These are phyloP conservation scores for Colletotrichum shisoi DNA, from an alignment of 2,329 filamentous ascomycete species.

Conservation along the genomic window DNA sequence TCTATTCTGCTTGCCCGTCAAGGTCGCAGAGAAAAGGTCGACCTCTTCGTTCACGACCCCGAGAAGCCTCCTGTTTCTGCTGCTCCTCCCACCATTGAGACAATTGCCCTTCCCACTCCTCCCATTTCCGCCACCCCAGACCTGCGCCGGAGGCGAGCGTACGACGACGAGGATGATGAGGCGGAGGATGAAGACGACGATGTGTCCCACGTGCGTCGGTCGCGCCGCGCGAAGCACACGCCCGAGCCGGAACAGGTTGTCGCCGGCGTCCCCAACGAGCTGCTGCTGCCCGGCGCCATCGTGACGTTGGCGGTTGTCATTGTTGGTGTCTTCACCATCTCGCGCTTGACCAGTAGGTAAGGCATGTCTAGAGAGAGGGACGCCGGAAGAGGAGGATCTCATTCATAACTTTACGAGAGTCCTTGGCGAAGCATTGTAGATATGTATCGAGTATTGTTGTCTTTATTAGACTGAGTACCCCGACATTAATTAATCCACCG, in stretches of 20 bases:
- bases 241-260: slow-evolving; percentile 78
- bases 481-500: slow-evolving; percentile 39
- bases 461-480: slow-evolving; percentile 39
- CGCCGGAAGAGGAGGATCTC: slow-evolving; percentile 34
- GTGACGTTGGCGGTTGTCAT: slow-evolving; percentile 95
- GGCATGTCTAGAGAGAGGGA: slow-evolving; percentile 31
- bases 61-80: slow-evolving; percentile 81
- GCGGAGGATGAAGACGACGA: slow-evolving; percentile 64
- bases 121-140: slow-evolving; percentile 56
- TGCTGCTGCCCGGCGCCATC: slow-evolving; percentile 91
- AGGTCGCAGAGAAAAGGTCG: slow-evolving; percentile 86
- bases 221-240: slow-evolving; percentile 51
- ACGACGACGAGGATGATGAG: slow-evolving; percentile 66
- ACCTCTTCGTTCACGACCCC: slow-evolving; percentile 94
- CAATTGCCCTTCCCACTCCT: slow-evolving; percentile 54
- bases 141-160: slow-evolving; percentile 58
- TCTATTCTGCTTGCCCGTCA: slow-evolving; percentile 85
- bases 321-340: slow-evolving; percentile 88
- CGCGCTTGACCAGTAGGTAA: slow-evolving; percentile 69
- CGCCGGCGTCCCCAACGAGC: slow-evolving; percentile 89
- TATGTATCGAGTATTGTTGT: slow-evolving; percentile 43
- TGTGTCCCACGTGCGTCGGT: slow-evolving; percentile 57
- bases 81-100: slow-evolving; percentile 59
- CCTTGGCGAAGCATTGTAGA: slow-evolving; percentile 45
- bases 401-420: slow-evolving; percentile 51